Base-by-base conservation (phyloP, 768 basidiomycete genomes). In the Auriscalpium vulgare region DNA sequence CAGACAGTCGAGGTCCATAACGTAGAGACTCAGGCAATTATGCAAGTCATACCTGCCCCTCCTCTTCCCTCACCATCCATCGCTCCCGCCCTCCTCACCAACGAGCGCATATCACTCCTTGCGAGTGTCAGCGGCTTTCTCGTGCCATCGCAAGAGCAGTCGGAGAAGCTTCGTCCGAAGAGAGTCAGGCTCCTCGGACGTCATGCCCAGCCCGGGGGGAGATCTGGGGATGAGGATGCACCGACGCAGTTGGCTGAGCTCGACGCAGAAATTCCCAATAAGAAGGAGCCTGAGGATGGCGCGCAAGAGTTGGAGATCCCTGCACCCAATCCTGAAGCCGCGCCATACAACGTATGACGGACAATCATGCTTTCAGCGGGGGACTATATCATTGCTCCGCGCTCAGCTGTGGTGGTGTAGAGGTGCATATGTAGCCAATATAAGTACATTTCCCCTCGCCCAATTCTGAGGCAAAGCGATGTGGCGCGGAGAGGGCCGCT, bases 1-100 rank as follows among this genome's bases (percentile, higher is more conserved):
- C 77, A 83, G 51, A 87, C 83, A 1, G 80, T 97, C 53, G 84
- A 89, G 65, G 79, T 95, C 4, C 93, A 97, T 67, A 85, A 77
- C 57, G 72, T 95, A 54, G 82, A 90, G 67, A 82, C 85, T 1
- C 89, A 90, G 63, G 63, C 72, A 21, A 82, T 87, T 44, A 77
- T 82, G 1, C 93, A 95, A 67, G 80, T 85, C 34, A 71, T 95
- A 14, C 67, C 79, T 8, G 75, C 83, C 0, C 78, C 78, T 4
- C 55, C 60, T 6, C 34, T 48, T n/a, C 59, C 59, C 34, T 50
- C 51, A 10, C 46, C 47, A 8, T 37, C 37, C 17, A 70, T 65
- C n/a, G 29, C 51, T 48, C 64, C 55, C 48, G 65, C 62, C 61
- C 61, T 51, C 47, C 67, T 43, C 8, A 59, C 59, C 37, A 72